Percentiles rank a stretch among this genome's conserved stretches.
phyloP scores from a whole-genome alignment of 805 yeast species.

The Metschnikowia noctiluminum region DNA sequence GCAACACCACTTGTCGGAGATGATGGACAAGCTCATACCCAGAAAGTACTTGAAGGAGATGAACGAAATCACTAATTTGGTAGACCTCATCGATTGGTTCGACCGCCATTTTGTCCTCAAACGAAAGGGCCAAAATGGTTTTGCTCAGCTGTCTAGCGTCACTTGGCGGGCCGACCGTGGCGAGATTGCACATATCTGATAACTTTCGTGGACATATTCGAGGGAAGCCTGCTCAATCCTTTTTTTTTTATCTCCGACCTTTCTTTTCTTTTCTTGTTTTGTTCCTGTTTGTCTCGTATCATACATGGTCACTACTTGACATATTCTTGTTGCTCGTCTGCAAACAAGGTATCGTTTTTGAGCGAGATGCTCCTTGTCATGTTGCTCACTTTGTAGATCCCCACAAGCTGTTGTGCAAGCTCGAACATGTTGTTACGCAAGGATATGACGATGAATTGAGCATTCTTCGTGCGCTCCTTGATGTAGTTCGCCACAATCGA shows the following conservation, averaged over 20 bases:
- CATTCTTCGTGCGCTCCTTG: constrained; percentile 91
- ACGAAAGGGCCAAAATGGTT: constrained; percentile 66
- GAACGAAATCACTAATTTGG: constrained; percentile 56
- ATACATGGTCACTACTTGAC: not conserved
- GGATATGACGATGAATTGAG: constrained; percentile 94
- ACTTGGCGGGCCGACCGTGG: constrained; percentile 15
- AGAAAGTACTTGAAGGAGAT: constrained; percentile 43
- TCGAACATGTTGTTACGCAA: constrained; percentile 97
- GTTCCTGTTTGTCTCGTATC: not conserved
- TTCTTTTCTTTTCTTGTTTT: not conserved
- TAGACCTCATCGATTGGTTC: constrained; percentile 78
- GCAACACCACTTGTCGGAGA: constrained; percentile 86
- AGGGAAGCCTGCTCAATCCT: no score
- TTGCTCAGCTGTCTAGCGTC: constrained; percentile 52
- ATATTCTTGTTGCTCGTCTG: constrained; percentile 1
- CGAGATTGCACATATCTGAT: constrained; percentile 13
- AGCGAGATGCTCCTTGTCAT: constrained; percentile 84
- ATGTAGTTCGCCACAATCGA: constrained; percentile 97
- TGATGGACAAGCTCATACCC: constrained; percentile 59
- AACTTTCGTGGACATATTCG: not conserved
- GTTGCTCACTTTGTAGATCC: constrained; percentile 89
- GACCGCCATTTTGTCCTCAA: constrained; percentile 65
- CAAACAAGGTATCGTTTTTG: constrained; percentile 54
- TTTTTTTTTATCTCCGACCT: not conserved
- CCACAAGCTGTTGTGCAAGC: constrained; percentile 88